A percentile compares a stretch with the other conserved stretches of the same genome.
These are phyloP conservation scores for Ampelomyces quisqualis DNA, from an alignment of 2,329 filamentous ascomycete species.

Conservation along the genomic window DNA sequence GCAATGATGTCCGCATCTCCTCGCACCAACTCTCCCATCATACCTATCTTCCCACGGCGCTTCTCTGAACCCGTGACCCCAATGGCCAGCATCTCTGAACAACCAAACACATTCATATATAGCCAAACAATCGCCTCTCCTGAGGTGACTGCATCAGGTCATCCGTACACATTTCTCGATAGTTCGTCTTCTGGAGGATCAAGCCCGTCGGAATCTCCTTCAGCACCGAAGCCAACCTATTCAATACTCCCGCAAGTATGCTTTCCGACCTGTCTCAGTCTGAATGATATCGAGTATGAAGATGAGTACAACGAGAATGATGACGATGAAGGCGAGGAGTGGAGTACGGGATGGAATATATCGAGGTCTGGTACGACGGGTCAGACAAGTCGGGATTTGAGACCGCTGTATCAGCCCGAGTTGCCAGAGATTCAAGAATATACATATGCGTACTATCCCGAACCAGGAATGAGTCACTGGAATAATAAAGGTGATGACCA, in stretches of 20 bases:
- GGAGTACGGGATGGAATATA: slow-evolving; percentile 1
- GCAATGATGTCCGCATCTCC: not conserved
- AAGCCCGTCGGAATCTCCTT: not conserved
- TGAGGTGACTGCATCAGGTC: not conserved
- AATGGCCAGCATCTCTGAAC: not conserved
- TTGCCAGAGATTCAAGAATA: not conserved
- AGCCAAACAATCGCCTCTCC: slow-evolving; percentile 1
- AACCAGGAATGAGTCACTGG: not conserved
- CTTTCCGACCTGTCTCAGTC: not conserved
- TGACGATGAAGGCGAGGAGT: not conserved
- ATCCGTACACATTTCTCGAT: not conserved
- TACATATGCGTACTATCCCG: slow-evolving; percentile 9
- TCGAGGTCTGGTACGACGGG: too few species aligned
- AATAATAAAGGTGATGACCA: not conserved
- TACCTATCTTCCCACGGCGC: not conserved
- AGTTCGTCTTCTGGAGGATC: not conserved
- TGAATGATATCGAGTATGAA: not conserved
- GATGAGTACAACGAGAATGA: not conserved
- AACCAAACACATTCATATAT: not conserved
- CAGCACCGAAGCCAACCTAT: not conserved
- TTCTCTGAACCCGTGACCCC: not conserved
- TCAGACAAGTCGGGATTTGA: too few species aligned
- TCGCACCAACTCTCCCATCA: not conserved
- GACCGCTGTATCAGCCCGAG: not conserved
- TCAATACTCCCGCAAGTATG: not conserved